Conservation (phyloP, 805 yeast species). For the Komagataella populi region DNA sequence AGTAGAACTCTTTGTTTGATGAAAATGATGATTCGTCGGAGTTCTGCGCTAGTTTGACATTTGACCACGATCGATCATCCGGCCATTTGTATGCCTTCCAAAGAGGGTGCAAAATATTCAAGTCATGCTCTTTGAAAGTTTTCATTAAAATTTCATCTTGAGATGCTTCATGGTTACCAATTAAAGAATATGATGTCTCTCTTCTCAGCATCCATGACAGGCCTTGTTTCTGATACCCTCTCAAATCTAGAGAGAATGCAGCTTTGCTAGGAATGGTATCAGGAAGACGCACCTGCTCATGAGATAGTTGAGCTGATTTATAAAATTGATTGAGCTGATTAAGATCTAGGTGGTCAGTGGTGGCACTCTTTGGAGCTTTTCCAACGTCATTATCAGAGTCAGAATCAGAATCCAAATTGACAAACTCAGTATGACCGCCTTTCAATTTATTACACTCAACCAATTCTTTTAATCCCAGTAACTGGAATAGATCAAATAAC, state of each 20-base stretch:
- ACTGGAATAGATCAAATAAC: slow-evolving; percentile 39
- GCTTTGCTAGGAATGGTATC: slow-evolving; percentile 39
- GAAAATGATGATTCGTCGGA: background rate
- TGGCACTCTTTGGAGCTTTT: slow-evolving; percentile 1
- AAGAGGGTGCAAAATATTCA: slow-evolving; percentile 62
- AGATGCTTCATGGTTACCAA: slow-evolving; percentile 19
- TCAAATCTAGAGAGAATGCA: slow-evolving; percentile 42
- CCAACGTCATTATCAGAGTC: slow-evolving; percentile 6
- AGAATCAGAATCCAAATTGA: slow-evolving; percentile 5
- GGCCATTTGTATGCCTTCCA: slow-evolving; percentile 84
- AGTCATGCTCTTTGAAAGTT: slow-evolving; percentile 21
- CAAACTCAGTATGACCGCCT: slow-evolving; percentile 5
- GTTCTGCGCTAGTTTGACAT: background rate
- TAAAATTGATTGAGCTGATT: slow-evolving; percentile 73
- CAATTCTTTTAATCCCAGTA: slow-evolving; percentile 16
- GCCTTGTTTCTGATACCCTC: slow-evolving; percentile 78
- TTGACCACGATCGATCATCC: slow-evolving; percentile 12
- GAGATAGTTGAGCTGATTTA: slow-evolving; percentile 39
- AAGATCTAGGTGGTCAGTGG: slow-evolving; percentile 30
- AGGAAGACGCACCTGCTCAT: slow-evolving; percentile 39
- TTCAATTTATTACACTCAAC: background rate
- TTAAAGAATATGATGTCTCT: slow-evolving; percentile 44
- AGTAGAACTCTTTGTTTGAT: slow-evolving; percentile 37
- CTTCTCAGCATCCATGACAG: slow-evolving; percentile 81
- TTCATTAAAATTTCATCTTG: slow-evolving; percentile 9